Evolutionary conservation across 345 rosid genomes (phyloP), one percentile per base, ranked within the genome.

Genomic region (Eucalyptus tenuipes): DNA sequence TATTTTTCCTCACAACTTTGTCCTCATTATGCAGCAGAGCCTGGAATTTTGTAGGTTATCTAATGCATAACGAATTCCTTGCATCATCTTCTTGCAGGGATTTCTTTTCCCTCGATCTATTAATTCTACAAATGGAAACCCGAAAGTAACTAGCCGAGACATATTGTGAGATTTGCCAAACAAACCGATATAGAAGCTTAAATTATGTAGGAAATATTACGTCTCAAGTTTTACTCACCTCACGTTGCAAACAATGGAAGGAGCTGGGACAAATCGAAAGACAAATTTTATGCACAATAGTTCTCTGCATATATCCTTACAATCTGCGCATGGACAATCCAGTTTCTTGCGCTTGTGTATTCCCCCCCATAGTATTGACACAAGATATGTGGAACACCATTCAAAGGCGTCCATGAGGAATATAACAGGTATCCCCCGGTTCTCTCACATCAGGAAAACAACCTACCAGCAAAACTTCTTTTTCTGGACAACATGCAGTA

Each of bases 391-490:
- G 25, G 47, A 49, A 71, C 53, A 89, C 79, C 24, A 75, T 82
- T 64, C 15, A n/a, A 64, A 86, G 85, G 64, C 80, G 5, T 44
- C 47, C 89, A 44, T 44, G 87, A 47, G 79, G 50, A 88, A 84
- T 85, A 13, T 37, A 57, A 42, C 25, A 86, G 24, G 42, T 53
- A 52, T 50, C 25, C 71, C 82, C 61, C 7, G 86, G 33, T 31
- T 33, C 68, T 61, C 85, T 75, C 91, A 8, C 84, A 18, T 61
- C 61, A 16, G 91, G 48, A 55, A 86, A 90, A 86, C 88, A 85
- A 85, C 85, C 91, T 91, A 94, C 92, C 94, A 94, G 95, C 98
- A 96, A 85, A 92, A 91, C 93, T 91, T 92, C 96, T 94, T 97
- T 90, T 94, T 96, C 96, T 94, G 94, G 87, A 82, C n/a, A 86